These are phyloP conservation scores for Solanum bulbocastanum DNA, from an alignment of 257 asterid species.

Conservation along the genomic window DNA sequence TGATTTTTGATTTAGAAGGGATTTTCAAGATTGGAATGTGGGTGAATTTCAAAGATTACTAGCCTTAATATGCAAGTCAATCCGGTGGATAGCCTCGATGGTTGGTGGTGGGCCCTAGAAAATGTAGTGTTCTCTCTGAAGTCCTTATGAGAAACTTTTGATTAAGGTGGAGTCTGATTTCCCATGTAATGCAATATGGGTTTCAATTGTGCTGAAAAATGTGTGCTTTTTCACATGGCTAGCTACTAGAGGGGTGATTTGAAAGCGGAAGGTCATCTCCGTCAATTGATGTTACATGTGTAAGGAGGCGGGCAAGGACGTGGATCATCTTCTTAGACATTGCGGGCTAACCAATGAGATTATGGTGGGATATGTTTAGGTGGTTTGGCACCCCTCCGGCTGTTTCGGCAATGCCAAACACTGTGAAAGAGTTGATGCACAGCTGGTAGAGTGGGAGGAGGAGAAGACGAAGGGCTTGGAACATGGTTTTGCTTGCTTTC, in stretches of 20 bases:
- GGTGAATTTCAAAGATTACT: not conserved
- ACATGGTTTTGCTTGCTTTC: not conserved
- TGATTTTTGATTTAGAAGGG: not conserved
- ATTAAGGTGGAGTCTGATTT: not conserved
- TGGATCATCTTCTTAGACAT: not conserved
- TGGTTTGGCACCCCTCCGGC: not conserved
- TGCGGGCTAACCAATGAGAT: not conserved
- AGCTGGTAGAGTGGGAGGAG: not conserved
- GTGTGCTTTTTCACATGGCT: not conserved
- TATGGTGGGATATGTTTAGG: not conserved
- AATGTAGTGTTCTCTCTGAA: not conserved
- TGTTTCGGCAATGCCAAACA: not conserved
- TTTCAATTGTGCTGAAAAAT: not conserved
- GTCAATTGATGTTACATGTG: not conserved
- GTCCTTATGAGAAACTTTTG: not conserved
- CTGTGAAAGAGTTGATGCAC: not conserved
- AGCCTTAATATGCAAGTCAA: not conserved
- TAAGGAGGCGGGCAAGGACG: not conserved
- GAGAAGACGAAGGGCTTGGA: not conserved
- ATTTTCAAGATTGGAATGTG: not conserved
- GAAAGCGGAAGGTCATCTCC: not conserved
- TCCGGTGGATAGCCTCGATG: not conserved
- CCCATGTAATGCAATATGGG: not conserved
- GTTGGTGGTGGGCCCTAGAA: not conserved
- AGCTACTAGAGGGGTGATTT: not conserved